Conservation (phyloP, 768 basidiomycete genomes). For the Calocybe indica region DNA sequence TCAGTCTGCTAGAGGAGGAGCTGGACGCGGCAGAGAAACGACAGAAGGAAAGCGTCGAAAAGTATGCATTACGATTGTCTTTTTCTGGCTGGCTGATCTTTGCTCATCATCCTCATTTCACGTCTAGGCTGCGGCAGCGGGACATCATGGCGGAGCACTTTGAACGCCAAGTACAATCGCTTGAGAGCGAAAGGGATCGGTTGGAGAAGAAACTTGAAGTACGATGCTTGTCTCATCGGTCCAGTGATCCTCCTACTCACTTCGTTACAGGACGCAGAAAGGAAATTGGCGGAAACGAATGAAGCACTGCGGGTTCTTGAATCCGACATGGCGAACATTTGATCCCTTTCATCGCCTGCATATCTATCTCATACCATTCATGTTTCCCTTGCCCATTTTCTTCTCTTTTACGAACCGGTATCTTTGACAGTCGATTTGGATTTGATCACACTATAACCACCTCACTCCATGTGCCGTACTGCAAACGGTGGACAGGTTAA, state of each 20-base stretch:
- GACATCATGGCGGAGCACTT: slow-evolving; percentile 99
- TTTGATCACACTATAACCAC: slow-evolving; percentile 7
- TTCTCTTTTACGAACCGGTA: slow-evolving; percentile 4
- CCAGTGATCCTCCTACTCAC: slow-evolving; percentile 1
- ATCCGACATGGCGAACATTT: slow-evolving; percentile 66
- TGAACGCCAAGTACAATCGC: slow-evolving; percentile 81
- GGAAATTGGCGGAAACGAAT: slow-evolving; percentile 71
- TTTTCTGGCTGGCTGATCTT: slow-evolving; percentile 9
- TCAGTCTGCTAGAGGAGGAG: slow-evolving; percentile 91
- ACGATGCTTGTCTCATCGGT: slow-evolving; percentile 15
- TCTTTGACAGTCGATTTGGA: slow-evolving; percentile 6
- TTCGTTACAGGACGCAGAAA: slow-evolving; percentile 54
- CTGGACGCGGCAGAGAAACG: slow-evolving; percentile 95
- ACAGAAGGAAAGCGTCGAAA: slow-evolving; percentile 93
- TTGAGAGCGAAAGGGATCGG: slow-evolving; percentile 85
- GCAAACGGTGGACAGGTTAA: slow-evolving; percentile 9
- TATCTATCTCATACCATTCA: not conserved
- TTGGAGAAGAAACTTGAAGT: slow-evolving; percentile 98
- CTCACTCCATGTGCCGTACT: slow-evolving; percentile 5
- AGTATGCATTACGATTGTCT: slow-evolving; percentile 49
- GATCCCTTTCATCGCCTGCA: slow-evolving; percentile 16
- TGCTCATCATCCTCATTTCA: slow-evolving; percentile 13
- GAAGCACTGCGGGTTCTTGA: slow-evolving; percentile 82
- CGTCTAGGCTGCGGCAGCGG: slow-evolving; percentile 79
- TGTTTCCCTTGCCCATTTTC: slow-evolving; percentile 1